A percentile compares a stretch with the other conserved stretches of the same genome.
Conservation (phyloP, 2,329 filamentous ascomycete genomes). For the Pseudovirgaria hyperparasitica region DNA sequence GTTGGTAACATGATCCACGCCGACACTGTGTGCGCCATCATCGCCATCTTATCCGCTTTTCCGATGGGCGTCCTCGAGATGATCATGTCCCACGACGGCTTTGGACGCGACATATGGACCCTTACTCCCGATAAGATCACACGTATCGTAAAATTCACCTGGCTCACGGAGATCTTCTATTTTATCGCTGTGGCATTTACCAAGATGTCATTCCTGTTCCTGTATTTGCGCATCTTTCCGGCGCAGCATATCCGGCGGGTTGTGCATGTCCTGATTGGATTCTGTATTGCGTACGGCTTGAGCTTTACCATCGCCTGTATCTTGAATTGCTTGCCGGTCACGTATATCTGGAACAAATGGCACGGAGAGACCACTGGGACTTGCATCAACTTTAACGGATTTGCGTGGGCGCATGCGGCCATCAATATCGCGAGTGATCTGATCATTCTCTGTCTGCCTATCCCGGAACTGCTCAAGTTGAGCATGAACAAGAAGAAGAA, state of each 20-base stretch:
- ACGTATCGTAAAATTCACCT: conserved; percentile 20
- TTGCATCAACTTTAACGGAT: conserved; percentile 12
- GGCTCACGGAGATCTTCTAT: conserved; percentile 16
- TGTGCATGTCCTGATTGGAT: conserved; percentile 15
- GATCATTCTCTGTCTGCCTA: conserved; percentile 8
- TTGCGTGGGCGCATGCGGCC: conserved; percentile 9
- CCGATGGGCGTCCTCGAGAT: conserved; percentile 9
- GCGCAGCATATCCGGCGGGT: conserved; percentile 9
- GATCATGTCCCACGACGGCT: conserved; percentile 15
- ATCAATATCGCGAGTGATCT: conserved; percentile 10
- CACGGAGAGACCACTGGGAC: conserved; percentile 8
- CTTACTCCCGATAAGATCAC: conserved; percentile 27
- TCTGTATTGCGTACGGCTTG: conserved; percentile 10
- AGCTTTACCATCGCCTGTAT: conserved; percentile 11
- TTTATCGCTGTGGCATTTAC: conserved; percentile 15
- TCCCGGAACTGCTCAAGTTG: conserved; percentile 10
- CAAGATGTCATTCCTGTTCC: conserved; percentile 17
- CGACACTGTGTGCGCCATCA: conserved; percentile 8
- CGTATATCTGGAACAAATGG: conserved; percentile 13
- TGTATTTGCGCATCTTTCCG: conserved; percentile 20
- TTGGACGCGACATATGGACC: conserved; percentile 40
- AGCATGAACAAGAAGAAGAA: conserved; percentile 15
- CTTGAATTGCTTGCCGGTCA: conserved; percentile 14
- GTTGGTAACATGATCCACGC: conserved; percentile 5
- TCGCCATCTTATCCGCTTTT: conserved; percentile 5